These are phyloP conservation scores for Fusarium sp. DNA, from an alignment of 2,329 filamentous ascomycete species.

Conservation along the genomic window DNA sequence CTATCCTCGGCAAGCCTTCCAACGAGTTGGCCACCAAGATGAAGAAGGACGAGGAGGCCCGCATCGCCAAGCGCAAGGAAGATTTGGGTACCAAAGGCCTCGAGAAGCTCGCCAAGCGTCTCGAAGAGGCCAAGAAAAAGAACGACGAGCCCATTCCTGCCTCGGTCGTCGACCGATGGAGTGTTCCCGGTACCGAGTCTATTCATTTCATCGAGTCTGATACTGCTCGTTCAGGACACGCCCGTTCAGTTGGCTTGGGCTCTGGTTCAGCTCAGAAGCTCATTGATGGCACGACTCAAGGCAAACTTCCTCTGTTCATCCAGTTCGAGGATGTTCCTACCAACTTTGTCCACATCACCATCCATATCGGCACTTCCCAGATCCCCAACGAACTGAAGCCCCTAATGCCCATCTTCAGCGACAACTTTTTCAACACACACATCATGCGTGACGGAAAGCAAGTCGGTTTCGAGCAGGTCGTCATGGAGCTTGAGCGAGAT, in stretches of 20 bases:
- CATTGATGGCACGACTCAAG: conserved; percentile 77
- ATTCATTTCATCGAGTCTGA: conserved; percentile 95
- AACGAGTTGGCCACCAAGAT: conserved; percentile 82
- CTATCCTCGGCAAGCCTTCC: conserved; percentile 90
- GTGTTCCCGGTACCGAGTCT: conserved; percentile 87
- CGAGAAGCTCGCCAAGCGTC: conserved; percentile 78
- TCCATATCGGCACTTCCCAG: conserved; percentile 84
- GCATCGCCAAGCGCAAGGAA: conserved; percentile 84
- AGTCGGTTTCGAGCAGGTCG: conserved; percentile 91
- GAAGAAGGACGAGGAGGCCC: conserved; percentile 84
- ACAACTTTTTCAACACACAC: conserved; percentile 96
- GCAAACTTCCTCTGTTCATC: conserved; percentile 85
- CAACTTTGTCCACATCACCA: conserved; percentile 88
- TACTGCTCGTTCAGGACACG: conserved; percentile 86
- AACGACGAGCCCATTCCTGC: conserved; percentile 91
- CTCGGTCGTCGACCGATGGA: conserved; percentile 84
- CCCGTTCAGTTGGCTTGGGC: conserved; percentile 77
- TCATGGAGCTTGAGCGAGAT: conserved; percentile 90
- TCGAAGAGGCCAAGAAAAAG: conserved; percentile 87
- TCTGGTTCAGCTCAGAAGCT: conserved; percentile 80
- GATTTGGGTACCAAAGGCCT: conserved; percentile 87
- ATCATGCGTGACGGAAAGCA: conserved; percentile 82
- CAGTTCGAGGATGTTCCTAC: conserved; percentile 96
- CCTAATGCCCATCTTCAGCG: conserved; percentile 85
- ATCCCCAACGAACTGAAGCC: conserved; percentile 89